These are phyloP conservation scores for Trametes polyzona DNA, from an alignment of 1,284 basidiomycete species.

Conservation along the genomic window DNA sequence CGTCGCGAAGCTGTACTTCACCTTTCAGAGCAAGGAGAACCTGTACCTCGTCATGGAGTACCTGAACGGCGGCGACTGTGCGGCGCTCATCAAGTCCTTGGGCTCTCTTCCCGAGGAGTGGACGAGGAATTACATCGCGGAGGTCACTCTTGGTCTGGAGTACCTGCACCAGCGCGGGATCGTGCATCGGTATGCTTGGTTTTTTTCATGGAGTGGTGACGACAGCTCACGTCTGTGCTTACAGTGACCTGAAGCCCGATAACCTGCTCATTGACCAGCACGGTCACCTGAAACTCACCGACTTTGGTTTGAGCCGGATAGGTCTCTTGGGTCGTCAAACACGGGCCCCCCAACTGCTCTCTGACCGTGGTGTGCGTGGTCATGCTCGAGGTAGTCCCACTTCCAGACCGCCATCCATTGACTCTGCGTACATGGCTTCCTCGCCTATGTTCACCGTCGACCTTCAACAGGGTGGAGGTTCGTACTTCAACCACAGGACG, in stretches of 20 bases:
- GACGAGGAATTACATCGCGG: conserved; percentile 95
- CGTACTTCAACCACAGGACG: conserved; percentile 80
- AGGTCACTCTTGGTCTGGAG: conserved; percentile 93
- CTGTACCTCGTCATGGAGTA: conserved; percentile 99
- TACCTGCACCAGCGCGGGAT: conserved; percentile 94
- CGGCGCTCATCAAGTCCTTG: conserved; percentile 94
- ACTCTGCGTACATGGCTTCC: conserved; percentile 76
- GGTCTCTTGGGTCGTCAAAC: conserved; percentile 97
- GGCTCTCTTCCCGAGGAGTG: conserved; percentile 95
- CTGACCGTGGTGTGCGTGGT: conserved; percentile 48
- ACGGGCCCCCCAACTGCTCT: conserved; percentile 65
- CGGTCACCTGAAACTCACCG: conserved; percentile 96
- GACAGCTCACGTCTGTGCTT: conserved; percentile 5
- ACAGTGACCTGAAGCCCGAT: conserved; percentile 96
- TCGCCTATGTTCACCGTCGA: conserved; percentile 68
- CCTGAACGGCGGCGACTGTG: conserved; percentile 96
- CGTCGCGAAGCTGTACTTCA: conserved; percentile 98
- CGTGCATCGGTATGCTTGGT: conserved; percentile 89
- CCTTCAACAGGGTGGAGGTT: conserved; percentile 56
- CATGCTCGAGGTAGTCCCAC: conserved; percentile 66
- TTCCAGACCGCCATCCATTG: conserved; percentile 80
- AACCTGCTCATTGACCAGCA: conserved; percentile 96
- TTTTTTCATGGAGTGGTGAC: background rate
- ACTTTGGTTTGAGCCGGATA: conserved; percentile 97
- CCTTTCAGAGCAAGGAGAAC: conserved; percentile 99